Conservation (phyloP, 1,284 basidiomycete species). For the Ustilago trichophora region DNA sequence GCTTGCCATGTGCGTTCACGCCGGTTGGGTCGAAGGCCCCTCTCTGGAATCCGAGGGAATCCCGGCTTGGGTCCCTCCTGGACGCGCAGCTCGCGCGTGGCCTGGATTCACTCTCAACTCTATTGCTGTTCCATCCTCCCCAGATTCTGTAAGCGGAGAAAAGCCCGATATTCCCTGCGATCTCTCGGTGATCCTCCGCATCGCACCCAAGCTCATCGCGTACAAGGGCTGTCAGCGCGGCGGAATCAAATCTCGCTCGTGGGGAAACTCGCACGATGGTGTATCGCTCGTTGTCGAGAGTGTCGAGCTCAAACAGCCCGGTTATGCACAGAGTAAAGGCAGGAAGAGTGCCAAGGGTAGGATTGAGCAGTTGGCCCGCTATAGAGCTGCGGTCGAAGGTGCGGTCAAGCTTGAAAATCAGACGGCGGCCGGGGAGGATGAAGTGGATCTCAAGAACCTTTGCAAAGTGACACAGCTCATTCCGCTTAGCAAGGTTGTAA, state of each 20-base stretch:
- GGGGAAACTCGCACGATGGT: conserved; percentile 73
- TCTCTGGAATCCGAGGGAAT: conserved; percentile 47
- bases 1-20: conserved; percentile 70
- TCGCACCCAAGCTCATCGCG: conserved; percentile 70
- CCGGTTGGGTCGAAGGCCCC: conserved; percentile 70
- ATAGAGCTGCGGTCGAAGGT: conserved; percentile 8
- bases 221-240: conserved; percentile 70
- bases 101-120: conserved; percentile 19
- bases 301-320: conserved; percentile 66
- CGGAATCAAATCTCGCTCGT: conserved; percentile 69
- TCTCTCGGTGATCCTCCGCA: conserved; percentile 69
- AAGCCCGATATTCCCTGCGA: conserved; percentile 44
- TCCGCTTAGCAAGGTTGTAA: conserved; percentile 7
- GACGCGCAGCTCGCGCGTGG: conserved; percentile 57
- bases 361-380: conserved; percentile 43
- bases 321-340: conserved; percentile 50
- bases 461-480: conserved; percentile 3
- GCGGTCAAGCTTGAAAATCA: neutral
- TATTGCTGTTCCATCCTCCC: neutral
- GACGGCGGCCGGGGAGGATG: neutral
- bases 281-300: conserved; percentile 70
- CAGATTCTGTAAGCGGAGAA: conserved; percentile 1
- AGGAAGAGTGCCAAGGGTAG: conserved; percentile 46
- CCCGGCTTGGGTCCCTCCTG: conserved; percentile 55
- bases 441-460: conserved; percentile 2